Base-by-base conservation (phyloP, 2,329 filamentous ascomycete species). In the Periconia sp. region DNA sequence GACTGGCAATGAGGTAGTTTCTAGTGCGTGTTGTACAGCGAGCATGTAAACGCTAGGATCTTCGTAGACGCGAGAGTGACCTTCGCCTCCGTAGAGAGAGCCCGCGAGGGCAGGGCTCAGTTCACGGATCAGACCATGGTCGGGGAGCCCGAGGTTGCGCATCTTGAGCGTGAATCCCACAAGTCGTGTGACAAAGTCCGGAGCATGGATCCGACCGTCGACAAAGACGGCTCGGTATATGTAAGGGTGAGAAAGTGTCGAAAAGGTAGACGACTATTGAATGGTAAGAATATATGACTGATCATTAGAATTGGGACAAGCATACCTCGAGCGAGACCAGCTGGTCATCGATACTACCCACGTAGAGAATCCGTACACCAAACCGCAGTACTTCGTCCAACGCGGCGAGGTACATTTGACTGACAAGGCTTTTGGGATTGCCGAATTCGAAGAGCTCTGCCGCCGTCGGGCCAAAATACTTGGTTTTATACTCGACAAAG, bases 211-310 rank as follows among this genome's bases (percentile, higher is more conserved):
- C 54, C 92, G 87, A 23, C 92, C 91, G 73, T 99, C 93, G 50
- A 99, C 90, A 70, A 97, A 97, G 15, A 96, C 92, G n/a, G 92
- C 91, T 27, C 94, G 87, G 71, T 92, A 96, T 54, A 97, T 93
- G 72, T 97, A 92, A 0, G 94, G 94, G 66, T 99, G 94, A 18
- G 85, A 86, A 3, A 92, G 86, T 0, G 89, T 89, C 0, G 91
- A 89, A 73, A 95, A 96, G 0, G 94, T 85, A 15, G 93, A 92
- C 2, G 92, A 97, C 85, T 80, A 19, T 31, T 13, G 15, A 15
- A 18, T 30, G 31, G 61, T 56, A 61, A n/a, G 53, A 45, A n/a
- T 19, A 9, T 41, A 13, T 1, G 33, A 11, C 5, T 17, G 11
- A 46, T 9, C 2, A n/a, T 41, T 17, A 9, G 10, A 7, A 20